Conservation (phyloP, 306 rosid genomes). For the Canavalia gladiata region DNA sequence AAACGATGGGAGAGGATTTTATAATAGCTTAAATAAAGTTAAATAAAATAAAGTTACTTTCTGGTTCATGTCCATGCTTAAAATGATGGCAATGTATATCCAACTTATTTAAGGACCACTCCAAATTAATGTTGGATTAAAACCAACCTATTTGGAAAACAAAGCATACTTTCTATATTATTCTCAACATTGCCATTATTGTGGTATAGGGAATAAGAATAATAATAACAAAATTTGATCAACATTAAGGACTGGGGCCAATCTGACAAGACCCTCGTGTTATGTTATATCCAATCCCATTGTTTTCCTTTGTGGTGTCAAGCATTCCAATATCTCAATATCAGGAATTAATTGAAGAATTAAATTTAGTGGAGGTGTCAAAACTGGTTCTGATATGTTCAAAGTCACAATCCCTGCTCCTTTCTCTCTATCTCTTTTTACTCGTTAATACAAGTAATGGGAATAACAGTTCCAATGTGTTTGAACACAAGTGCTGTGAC, state of each 20-base stretch:
- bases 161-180: background rate
- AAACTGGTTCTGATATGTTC: constrained; percentile 2
- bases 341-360: constrained; percentile 36
- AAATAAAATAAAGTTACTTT: background rate
- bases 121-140: constrained; percentile 2
- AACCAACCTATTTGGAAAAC: constrained; percentile 20
- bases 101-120: constrained; percentile 38
- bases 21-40: background rate
- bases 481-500: background rate
- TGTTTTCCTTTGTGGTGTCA: constrained; percentile 30
- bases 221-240: constrained; percentile 2
- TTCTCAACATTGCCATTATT: constrained; percentile 10
- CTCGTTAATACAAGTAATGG: background rate
- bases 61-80: constrained; percentile 8
- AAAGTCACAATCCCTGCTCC: constrained; percentile 14
- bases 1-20: background rate
- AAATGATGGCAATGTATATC: constrained; percentile 27
- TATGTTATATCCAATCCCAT: background rate
- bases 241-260: constrained; percentile 38
- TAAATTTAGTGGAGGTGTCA: background rate
- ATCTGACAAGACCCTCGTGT: constrained; percentile 27
- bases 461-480: constrained; percentile 13
- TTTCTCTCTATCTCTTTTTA: background rate
- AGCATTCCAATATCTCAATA: constrained; percentile 31
- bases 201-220: background rate